Evolutionary conservation across 1,284 basidiomycete species (phyloP).

Genomic region (Pseudozyma flocculosa): DNA sequence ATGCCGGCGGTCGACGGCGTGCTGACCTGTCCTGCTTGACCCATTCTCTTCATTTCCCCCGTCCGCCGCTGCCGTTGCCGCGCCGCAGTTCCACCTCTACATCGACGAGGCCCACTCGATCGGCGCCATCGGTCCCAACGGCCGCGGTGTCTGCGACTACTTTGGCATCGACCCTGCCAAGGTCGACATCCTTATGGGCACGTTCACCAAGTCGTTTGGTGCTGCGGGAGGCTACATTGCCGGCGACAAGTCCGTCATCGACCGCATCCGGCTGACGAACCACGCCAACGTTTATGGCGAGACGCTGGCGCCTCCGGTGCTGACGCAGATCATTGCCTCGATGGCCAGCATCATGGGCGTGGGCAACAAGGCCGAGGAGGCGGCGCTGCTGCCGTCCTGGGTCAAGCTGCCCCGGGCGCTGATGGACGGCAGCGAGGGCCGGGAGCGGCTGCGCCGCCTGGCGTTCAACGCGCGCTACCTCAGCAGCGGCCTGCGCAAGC

Average conservation of each 20-base stretch:
- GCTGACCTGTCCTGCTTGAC: too few relatives aligned
- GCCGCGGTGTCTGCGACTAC: conserved; percentile 93
- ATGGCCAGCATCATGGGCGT: conserved; percentile 95
- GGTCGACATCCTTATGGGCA: conserved; percentile 96
- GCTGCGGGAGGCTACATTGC: conserved; percentile 95
- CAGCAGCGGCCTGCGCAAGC: conserved; percentile 78
- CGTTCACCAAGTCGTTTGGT: conserved; percentile 98
- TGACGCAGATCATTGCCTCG: conserved; percentile 85
- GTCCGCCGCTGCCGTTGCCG: too few relatives aligned
- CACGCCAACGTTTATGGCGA: conserved; percentile 88
- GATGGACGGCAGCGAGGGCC: conserved; percentile 67
- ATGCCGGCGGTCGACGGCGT: too few relatives aligned
- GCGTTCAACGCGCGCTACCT: conserved; percentile 96
- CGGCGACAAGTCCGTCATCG: conserved; percentile 76
- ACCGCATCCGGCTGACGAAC: conserved; percentile 76
- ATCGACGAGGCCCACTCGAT: conserved; percentile 97
- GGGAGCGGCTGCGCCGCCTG: conserved; percentile 76
- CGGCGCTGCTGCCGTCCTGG: conserved; percentile 51
- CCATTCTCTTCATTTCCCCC: too few relatives aligned
- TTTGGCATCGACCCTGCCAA: conserved; percentile 79
- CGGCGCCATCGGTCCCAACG: conserved; percentile 88
- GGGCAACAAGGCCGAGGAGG: conserved; percentile 40
- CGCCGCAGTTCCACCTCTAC: conserved; percentile 78
- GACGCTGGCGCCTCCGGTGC: conserved; percentile 83
- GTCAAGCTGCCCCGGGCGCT: conserved; percentile 44